These are phyloP conservation scores for Claviceps fusiformis DNA, from an alignment of 2,329 filamentous ascomycete species.

Conservation along the genomic window DNA sequence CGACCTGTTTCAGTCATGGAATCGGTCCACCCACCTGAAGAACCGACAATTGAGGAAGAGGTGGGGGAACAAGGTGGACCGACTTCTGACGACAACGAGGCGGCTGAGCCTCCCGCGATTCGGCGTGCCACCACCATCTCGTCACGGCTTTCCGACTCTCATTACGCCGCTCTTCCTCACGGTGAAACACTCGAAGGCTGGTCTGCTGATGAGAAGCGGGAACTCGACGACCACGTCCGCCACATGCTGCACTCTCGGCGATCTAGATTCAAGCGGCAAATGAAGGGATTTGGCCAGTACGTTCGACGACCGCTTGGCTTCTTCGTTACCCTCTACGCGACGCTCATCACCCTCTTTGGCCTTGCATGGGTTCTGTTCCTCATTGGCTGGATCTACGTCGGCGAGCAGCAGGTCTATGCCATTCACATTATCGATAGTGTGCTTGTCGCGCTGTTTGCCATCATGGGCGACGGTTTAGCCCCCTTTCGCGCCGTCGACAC, in stretches of 20 bases:
- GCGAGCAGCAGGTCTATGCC: slow-evolving; percentile 53
- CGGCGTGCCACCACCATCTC: slow-evolving; percentile 46
- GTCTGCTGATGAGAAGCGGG: slow-evolving; percentile 58
- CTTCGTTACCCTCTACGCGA: slow-evolving; percentile 71
- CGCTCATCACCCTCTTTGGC: slow-evolving; percentile 71
- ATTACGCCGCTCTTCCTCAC: slow-evolving; percentile 69
- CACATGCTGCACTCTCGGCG: slow-evolving; percentile 77
- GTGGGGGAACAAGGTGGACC: not conserved
- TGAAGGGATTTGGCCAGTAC: slow-evolving; percentile 74
- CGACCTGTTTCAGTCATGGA: not conserved
- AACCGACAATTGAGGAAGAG: slow-evolving; percentile 4
- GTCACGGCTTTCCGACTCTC: slow-evolving; percentile 53
- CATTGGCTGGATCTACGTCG: slow-evolving; percentile 81
- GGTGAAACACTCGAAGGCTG: slow-evolving; percentile 60
- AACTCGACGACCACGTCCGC: slow-evolving; percentile 73
- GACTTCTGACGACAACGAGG: slow-evolving; percentile 10
- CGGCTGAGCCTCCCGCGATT: slow-evolving; percentile 12
- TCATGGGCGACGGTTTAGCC: slow-evolving; percentile 57
- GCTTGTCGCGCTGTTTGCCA: slow-evolving; percentile 55
- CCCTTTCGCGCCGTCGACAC: slow-evolving; percentile 71
- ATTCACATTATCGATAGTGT: slow-evolving; percentile 60
- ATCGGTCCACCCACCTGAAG: slow-evolving; percentile 7
- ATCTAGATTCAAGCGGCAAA: slow-evolving; percentile 62
- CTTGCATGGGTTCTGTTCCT: slow-evolving; percentile 83
- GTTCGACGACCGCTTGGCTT: slow-evolving; percentile 65